Evolutionary conservation across 139 green algal species (phyloP).

Genomic region (Chlorella sp.): DNA sequence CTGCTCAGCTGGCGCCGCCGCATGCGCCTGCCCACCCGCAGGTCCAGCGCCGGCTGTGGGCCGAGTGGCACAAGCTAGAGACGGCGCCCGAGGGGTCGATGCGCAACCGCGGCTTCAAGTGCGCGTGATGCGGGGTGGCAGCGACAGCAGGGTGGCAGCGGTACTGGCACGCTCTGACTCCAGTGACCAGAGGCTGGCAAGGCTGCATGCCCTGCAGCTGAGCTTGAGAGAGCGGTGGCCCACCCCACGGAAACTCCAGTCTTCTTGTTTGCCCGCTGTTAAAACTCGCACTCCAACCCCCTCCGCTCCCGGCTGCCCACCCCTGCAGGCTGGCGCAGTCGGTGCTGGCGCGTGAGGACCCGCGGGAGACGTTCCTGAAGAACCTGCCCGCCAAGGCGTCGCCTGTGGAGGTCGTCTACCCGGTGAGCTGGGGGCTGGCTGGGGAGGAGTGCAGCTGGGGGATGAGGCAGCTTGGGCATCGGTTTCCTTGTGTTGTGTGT

Average conservation of each 20-base stretch:
- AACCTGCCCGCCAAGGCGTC: conserved; percentile 39
- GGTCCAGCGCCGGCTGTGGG: conserved; percentile 25
- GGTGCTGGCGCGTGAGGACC: conserved; percentile 63
- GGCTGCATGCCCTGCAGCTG: too few species aligned
- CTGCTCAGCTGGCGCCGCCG: neutral
- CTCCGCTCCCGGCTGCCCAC: neutral
- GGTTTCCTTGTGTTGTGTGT: neutral
- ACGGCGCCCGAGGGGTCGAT: conserved; percentile 43
- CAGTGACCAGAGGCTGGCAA: too few species aligned
- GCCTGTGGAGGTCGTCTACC: conserved; percentile 58
- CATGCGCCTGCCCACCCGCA: neutral
- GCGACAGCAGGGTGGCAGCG: too few species aligned
- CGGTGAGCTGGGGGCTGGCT: conserved; percentile 36
- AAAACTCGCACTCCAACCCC: too few species aligned
- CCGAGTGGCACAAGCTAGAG: conserved; percentile 60
- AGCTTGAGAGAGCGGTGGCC: neutral
- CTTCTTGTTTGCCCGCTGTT: neutral
- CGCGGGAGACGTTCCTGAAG: conserved; percentile 67
- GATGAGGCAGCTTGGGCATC: neutral
- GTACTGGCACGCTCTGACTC: too few species aligned
- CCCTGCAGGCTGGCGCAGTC: conserved; percentile 55
- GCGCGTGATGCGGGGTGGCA: neutral
- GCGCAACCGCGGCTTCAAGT: conserved; percentile 48
- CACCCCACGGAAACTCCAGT: neutral
- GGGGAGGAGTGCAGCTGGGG: neutral